Percentiles rank a stretch among this genome's conserved stretches.
Evolutionary conservation across 2,329 filamentous ascomycete species (phyloP).

Genomic region (Hypoxylon sp.): DNA sequence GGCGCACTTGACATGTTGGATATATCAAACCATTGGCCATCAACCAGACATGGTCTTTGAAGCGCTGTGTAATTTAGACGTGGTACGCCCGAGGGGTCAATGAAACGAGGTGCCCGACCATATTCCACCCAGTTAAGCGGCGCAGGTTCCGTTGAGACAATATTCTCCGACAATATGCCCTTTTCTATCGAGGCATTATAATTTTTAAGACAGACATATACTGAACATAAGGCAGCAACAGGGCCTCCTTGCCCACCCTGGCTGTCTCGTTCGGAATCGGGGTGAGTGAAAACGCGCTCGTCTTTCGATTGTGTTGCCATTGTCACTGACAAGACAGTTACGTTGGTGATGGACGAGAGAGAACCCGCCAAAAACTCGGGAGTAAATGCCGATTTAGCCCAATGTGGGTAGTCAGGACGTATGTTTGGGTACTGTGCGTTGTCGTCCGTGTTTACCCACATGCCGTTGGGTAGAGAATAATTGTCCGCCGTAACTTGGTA

Average conservation of each 20-base stretch:
- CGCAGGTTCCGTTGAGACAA: constrained; percentile 29
- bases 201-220: constrained; percentile 36
- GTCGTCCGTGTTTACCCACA: constrained; percentile 28
- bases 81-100: no score
- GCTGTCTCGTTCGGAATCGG: constrained; percentile 19
- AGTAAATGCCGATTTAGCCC: constrained; percentile 28
- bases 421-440: constrained; percentile 32
- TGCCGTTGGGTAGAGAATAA: constrained; percentile 34
- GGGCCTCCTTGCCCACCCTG: constrained; percentile 14
- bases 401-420: constrained; percentile 26
- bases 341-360: constrained; percentile 27
- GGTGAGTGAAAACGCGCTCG: constrained; percentile 26
- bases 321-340: constrained; percentile 36
- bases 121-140: constrained; percentile 25
- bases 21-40: constrained; percentile 20
- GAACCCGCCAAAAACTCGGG: constrained; percentile 27
- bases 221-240: constrained; percentile 30
- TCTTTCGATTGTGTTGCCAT: constrained; percentile 28
- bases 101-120: not conserved
- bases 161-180: constrained; percentile 23
- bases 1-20: constrained; percentile 24
- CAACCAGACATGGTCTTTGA: constrained; percentile 26
- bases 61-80: constrained; percentile 32
- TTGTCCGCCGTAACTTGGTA: constrained; percentile 17
- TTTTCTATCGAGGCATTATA: constrained; percentile 26